phyloP scores from a whole-genome alignment of 2,329 filamentous ascomycete species.

The Venturia carpophila region DNA sequence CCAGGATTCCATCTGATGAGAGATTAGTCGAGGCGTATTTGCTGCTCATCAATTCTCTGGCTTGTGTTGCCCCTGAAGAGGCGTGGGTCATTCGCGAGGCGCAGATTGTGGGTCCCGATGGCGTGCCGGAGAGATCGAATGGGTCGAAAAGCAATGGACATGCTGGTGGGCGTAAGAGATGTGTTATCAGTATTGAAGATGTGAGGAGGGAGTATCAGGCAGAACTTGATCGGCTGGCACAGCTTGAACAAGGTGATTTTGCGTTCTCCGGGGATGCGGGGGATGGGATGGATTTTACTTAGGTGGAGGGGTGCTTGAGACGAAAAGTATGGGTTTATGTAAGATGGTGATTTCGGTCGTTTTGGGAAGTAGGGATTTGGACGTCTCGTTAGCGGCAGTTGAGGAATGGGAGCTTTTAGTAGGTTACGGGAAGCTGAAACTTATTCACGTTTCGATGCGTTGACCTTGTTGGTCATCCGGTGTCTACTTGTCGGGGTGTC shows the following conservation, averaged over 20 bases:
- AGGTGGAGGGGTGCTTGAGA: background rate
- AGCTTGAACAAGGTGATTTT: constrained; percentile 84
- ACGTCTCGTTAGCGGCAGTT: background rate
- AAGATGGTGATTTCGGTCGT: background rate
- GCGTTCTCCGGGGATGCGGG: constrained; percentile 50
- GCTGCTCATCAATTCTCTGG: constrained; percentile 86
- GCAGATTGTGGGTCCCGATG: constrained; percentile 21
- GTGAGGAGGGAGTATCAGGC: constrained; percentile 81
- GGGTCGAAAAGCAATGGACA: background rate
- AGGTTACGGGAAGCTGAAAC: background rate
- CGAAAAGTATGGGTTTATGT: background rate
- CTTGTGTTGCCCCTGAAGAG: constrained; percentile 73
- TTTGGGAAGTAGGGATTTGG: background rate
- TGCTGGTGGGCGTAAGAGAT: constrained; percentile 46
- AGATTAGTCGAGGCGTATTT: constrained; percentile 67
- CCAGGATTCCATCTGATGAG: constrained; percentile 44
- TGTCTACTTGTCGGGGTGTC: too few species aligned
- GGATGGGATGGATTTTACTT: constrained; percentile 35
- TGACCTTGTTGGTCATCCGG: too few species aligned
- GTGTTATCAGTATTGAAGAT: constrained; percentile 77
- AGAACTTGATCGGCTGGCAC: constrained; percentile 79
- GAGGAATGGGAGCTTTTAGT: background rate
- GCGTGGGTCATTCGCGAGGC: constrained; percentile 64
- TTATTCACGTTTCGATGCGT: too few species aligned
- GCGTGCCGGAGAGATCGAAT: constrained; percentile 19